Evolutionary conservation across 495 filamentous ascomycete genomes (phyloP).

Genomic region (Pyronema domesticum): DNA sequence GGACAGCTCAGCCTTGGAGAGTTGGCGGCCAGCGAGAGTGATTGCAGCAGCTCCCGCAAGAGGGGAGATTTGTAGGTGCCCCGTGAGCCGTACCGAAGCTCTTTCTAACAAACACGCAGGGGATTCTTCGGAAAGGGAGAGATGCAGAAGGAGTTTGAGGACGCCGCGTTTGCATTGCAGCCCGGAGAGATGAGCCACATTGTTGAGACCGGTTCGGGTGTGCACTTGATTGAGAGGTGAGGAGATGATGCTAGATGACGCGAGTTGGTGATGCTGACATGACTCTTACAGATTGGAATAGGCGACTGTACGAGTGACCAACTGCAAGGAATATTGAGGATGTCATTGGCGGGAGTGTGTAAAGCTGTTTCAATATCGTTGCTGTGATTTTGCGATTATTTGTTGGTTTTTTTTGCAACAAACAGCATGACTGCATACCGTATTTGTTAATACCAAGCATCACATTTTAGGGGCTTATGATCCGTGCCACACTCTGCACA

Average conservation of each 20-base stretch:
- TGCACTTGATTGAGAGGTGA: conserved; percentile 90
- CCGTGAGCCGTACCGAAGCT: conserved; percentile 2
- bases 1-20: conserved; percentile 54
- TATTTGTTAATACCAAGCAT: no score
- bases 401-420: no score
- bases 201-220: conserved; percentile 80
- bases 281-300: not conserved
- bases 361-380: no score
- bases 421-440: no score
- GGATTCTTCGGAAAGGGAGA: conserved; percentile 85
- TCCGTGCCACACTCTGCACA: no score
- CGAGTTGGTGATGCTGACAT: not conserved
- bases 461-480: no score
- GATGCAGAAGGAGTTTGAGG: conserved; percentile 99
- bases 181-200: conserved; percentile 68
- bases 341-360: no score
- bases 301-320: not conserved
- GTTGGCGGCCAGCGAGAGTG: conserved; percentile 71
- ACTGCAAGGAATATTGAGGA: no score
- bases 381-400: no score
- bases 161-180: conserved; percentile 73
- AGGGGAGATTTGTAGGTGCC: conserved; percentile 62
- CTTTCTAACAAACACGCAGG: conserved; percentile 25
- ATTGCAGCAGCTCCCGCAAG: conserved; percentile 89
- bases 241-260: not conserved